Evolutionary conservation across 2,329 filamentous ascomycete genomes (phyloP).

Genomic region (Beauveria scarabaeidicola): DNA sequence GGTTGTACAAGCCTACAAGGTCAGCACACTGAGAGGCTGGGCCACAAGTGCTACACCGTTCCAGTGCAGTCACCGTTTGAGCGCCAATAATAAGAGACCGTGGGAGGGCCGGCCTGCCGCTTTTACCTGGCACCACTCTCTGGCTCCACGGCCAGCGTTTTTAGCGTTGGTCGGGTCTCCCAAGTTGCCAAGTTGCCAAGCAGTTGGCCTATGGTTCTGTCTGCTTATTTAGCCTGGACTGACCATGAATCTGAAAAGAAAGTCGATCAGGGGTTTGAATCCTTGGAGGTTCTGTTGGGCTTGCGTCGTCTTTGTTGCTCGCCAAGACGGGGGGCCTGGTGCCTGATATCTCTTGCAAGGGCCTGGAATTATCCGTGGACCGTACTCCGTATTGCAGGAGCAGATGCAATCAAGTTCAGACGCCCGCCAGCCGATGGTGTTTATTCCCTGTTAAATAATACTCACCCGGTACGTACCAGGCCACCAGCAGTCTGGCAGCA

Average conservation of each 20-base stretch:
- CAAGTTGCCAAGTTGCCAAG: background rate
- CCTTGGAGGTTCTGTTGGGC: background rate
- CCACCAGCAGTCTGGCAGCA: too few species aligned
- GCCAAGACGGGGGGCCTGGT: background rate
- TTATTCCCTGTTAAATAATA: background rate
- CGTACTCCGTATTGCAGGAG: background rate
- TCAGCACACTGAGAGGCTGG: background rate
- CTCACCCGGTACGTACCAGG: too few species aligned
- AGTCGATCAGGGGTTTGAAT: conserved; percentile 8
- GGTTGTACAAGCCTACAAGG: background rate
- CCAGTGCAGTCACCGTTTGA: background rate
- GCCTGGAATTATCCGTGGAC: background rate
- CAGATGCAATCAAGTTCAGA: background rate
- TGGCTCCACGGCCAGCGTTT: background rate
- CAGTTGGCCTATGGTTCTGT: background rate
- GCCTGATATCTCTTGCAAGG: background rate
- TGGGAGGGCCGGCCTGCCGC: background rate
- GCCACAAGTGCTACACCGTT: background rate
- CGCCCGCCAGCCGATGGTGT: background rate
- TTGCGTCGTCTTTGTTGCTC: background rate
- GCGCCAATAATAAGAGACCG: background rate
- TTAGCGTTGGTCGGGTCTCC: background rate
- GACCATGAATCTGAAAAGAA: background rate
- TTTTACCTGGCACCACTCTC: background rate
- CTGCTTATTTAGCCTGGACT: background rate